Evolutionary conservation across 2,329 filamentous ascomycete genomes (phyloP).

Genomic region (Fusarium foetens): DNA sequence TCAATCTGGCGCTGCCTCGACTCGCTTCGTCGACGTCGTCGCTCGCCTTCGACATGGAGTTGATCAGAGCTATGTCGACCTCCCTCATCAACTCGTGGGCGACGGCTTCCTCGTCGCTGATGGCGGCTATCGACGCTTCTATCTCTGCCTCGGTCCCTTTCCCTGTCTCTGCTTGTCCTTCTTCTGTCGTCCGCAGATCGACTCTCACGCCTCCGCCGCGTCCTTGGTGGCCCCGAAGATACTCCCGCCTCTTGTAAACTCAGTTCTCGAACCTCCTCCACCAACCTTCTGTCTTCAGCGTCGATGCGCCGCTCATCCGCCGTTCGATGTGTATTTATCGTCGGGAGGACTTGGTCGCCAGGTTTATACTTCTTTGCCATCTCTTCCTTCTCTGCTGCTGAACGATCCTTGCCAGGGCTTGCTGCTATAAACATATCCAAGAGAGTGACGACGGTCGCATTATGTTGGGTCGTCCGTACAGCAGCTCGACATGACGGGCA

Average conservation of each 20-base stretch:
- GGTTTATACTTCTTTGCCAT: slow-evolving; percentile 80
- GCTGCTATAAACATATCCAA: slow-evolving; percentile 87
- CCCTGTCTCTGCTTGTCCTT: slow-evolving; percentile 44
- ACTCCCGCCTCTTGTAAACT: slow-evolving; percentile 76
- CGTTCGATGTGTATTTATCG: slow-evolving; percentile 61
- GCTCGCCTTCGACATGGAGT: slow-evolving; percentile 50
- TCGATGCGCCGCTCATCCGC: slow-evolving; percentile 65
- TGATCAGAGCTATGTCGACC: slow-evolving; percentile 48
- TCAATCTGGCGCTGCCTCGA: slow-evolving; percentile 73
- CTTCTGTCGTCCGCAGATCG: slow-evolving; percentile 49
- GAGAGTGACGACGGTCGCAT: slow-evolving; percentile 89
- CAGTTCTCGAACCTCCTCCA: slow-evolving; percentile 77
- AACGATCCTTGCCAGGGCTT: slow-evolving; percentile 79
- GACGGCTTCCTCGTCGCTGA: slow-evolving; percentile 42
- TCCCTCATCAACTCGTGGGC: slow-evolving; percentile 42
- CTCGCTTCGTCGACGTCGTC: slow-evolving; percentile 55
- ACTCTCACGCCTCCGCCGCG: slow-evolving; percentile 48
- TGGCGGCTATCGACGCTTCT: slow-evolving; percentile 47
- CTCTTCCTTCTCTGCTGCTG: slow-evolving; percentile 78
- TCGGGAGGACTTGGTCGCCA: slow-evolving; percentile 82
- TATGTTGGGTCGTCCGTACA: slow-evolving; percentile 87
- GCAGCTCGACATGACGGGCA: slow-evolving; percentile 91
- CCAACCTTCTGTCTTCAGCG: slow-evolving; percentile 73
- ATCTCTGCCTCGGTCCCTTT: slow-evolving; percentile 30
- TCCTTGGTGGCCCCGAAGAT: slow-evolving; percentile 49